Conservation (phyloP, 495 filamentous ascomycete genomes). For the Xylaria telfairii region DNA sequence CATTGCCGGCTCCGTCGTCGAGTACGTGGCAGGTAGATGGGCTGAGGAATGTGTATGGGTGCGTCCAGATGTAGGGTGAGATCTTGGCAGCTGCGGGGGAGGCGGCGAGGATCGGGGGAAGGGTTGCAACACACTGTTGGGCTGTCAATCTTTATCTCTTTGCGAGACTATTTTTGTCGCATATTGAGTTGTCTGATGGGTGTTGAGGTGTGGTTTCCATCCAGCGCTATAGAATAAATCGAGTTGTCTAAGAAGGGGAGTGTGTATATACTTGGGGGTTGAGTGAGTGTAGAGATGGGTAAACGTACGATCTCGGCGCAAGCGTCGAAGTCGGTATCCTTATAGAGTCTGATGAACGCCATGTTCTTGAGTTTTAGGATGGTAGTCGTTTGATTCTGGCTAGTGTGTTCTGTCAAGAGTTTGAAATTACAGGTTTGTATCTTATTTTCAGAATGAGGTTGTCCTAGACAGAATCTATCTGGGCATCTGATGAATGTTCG, state of each 20-base stretch:
- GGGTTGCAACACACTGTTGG: constrained; percentile 48
- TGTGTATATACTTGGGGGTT: neutral
- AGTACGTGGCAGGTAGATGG: constrained; percentile 47
- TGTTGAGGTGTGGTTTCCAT: neutral
- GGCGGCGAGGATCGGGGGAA: constrained; percentile 41
- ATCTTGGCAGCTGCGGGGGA: constrained; percentile 31
- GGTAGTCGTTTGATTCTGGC: too few relatives aligned
- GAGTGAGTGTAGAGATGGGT: neutral
- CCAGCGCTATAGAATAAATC: neutral
- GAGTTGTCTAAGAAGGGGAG: neutral
- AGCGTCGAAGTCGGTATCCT: constrained; percentile 39
- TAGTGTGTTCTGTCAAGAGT: neutral
- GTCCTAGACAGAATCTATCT: neutral
- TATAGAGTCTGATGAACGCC: constrained; percentile 46
- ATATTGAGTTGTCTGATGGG: neutral
- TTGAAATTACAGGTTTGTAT: neutral
- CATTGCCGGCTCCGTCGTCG: constrained; percentile 45
- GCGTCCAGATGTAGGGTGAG: constrained; percentile 53
- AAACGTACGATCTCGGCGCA: constrained; percentile 44
- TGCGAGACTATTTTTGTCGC: neutral
- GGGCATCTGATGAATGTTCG: neutral
- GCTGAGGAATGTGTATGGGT: constrained; percentile 49
- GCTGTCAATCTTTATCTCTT: neutral
- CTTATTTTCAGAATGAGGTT: neutral
- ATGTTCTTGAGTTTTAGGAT: constrained; percentile 22